Conservation (phyloP, 2,329 filamentous ascomycete species). For the Trichothecium roseum region DNA sequence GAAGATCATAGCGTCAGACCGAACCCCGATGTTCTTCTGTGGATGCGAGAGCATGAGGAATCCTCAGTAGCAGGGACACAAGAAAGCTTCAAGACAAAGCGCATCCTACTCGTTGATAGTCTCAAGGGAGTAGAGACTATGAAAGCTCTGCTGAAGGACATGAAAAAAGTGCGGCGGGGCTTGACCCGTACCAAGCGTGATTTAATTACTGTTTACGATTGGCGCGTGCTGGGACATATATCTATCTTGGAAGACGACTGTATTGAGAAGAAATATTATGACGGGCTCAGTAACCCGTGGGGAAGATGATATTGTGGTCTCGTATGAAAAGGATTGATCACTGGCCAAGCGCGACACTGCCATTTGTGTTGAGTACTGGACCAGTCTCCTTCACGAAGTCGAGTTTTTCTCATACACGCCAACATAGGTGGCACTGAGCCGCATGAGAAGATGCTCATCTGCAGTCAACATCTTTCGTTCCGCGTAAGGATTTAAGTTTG, state of each 20-base stretch:
- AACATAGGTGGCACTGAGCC: conserved; percentile 48
- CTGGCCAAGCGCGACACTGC: neutral
- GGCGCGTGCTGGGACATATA: conserved; percentile 32
- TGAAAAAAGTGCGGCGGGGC: conserved; percentile 18
- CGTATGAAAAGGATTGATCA: conserved; percentile 15
- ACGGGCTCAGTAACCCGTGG: conserved; percentile 29
- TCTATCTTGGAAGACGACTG: conserved; percentile 24
- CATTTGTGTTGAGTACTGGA: neutral
- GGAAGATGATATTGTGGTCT: conserved; percentile 32
- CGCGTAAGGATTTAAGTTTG: conserved; percentile 34
- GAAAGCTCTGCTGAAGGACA: conserved; percentile 18
- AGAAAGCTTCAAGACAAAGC: conserved; percentile 6
- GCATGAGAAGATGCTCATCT: conserved; percentile 51
- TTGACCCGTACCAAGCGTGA: conserved; percentile 17
- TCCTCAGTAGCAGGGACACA: neutral
- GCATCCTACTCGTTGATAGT: conserved; percentile 32
- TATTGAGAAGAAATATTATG: conserved; percentile 19
- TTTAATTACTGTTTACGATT: conserved; percentile 35
- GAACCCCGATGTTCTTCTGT: no score
- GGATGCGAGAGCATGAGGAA: neutral
- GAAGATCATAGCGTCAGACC: no score
- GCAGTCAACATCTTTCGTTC: conserved; percentile 50
- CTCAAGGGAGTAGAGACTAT: conserved; percentile 18
- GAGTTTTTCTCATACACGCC: conserved; percentile 38
- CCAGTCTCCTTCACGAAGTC: conserved; percentile 2